phyloP scores from a whole-genome alignment of 768 basidiomycete genomes.

The Lactarius deliciosus region DNA sequence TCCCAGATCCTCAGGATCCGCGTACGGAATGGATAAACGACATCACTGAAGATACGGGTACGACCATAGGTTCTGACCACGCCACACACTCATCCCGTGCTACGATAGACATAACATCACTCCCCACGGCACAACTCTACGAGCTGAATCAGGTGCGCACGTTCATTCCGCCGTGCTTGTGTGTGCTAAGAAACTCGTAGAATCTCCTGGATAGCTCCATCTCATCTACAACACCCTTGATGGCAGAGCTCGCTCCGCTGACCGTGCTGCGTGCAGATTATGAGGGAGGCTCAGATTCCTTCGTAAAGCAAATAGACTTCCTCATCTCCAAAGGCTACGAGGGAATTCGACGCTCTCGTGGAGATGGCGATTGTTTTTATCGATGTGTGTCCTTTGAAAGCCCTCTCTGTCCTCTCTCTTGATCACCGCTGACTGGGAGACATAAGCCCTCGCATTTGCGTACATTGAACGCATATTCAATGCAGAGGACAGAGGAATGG shows the following conservation, averaged over 20 bases:
- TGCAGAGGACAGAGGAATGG: slow-evolving; percentile 42
- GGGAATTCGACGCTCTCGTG: slow-evolving; percentile 67
- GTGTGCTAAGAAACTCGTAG: slow-evolving; percentile 30
- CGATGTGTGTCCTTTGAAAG: slow-evolving; percentile 52
- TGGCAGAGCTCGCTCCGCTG: slow-evolving; percentile 55
- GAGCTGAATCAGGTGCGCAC: slow-evolving; percentile 43
- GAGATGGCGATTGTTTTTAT: slow-evolving; percentile 90
- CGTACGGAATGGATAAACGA: neutral
- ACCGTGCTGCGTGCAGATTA: slow-evolving; percentile 64
- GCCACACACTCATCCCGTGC: neutral
- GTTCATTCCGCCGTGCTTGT: neutral
- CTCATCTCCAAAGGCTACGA: slow-evolving; percentile 62
- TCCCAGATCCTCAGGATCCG: slow-evolving; percentile 32
- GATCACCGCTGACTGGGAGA: slow-evolving; percentile 28
- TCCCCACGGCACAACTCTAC: slow-evolving; percentile 39
- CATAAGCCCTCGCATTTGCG: slow-evolving; percentile 73
- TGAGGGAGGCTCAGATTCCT: slow-evolving; percentile 53
- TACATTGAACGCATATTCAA: slow-evolving; percentile 72
- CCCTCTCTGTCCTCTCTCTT: neutral
- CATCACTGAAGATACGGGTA: slow-evolving; percentile 29
- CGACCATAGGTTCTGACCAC: neutral
- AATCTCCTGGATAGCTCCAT: slow-evolving; percentile 41
- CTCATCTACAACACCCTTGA: slow-evolving; percentile 47
- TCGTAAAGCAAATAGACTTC: slow-evolving; percentile 75
- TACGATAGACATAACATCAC: slow-evolving; percentile 36